Conservation (phyloP, 129 eudicot genomes). For the Smallanthus sonchifolius region DNA sequence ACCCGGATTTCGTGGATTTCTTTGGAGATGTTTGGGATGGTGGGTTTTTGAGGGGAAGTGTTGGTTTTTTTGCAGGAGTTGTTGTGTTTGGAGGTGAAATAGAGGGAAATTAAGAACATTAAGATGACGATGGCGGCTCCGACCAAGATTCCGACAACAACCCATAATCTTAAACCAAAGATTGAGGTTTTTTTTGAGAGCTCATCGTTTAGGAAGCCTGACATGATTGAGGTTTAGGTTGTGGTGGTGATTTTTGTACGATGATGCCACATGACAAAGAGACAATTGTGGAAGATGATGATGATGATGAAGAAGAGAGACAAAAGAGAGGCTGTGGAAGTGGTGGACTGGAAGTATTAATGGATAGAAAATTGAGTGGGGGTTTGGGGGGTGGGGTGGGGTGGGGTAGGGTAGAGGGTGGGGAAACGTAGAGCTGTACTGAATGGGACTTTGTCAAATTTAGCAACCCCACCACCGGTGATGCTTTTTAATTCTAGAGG, state of each 20-base stretch:
- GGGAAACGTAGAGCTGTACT: constrained; percentile 25
- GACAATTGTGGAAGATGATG: constrained; percentile 13
- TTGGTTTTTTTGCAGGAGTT: constrained; percentile 22
- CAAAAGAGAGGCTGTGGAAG: constrained; percentile 21
- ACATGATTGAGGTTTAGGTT: constrained; percentile 8
- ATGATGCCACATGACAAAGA: constrained; percentile 34
- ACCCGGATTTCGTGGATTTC: constrained; percentile 75
- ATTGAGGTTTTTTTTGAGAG: constrained; percentile 69
- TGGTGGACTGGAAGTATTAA: constrained; percentile 21
- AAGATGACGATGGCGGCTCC: constrained; percentile 71
- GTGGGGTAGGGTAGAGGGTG: constrained; percentile 2
- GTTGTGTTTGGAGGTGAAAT: constrained; percentile 66
- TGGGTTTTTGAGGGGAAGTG: constrained; percentile 35
- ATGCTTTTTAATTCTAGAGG: not conserved
- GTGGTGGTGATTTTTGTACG: constrained; percentile 14
- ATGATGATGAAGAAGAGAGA: constrained; percentile 18
- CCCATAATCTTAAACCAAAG: constrained; percentile 77
- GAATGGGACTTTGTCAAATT: constrained; percentile 25
- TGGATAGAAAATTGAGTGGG: constrained; percentile 27
- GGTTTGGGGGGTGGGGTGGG: constrained; percentile 6
- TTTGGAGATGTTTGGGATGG: constrained; percentile 60
- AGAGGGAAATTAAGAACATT: constrained; percentile 66
- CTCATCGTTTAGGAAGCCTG: constrained; percentile 55
- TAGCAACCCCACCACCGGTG: constrained; percentile 21
- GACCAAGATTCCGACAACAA: constrained; percentile 66